Percentiles rank a stretch among this genome's conserved stretches.
phyloP scores from a whole-genome alignment of 2,329 filamentous ascomycete genomes.

The Xylariaceae sp. region DNA sequence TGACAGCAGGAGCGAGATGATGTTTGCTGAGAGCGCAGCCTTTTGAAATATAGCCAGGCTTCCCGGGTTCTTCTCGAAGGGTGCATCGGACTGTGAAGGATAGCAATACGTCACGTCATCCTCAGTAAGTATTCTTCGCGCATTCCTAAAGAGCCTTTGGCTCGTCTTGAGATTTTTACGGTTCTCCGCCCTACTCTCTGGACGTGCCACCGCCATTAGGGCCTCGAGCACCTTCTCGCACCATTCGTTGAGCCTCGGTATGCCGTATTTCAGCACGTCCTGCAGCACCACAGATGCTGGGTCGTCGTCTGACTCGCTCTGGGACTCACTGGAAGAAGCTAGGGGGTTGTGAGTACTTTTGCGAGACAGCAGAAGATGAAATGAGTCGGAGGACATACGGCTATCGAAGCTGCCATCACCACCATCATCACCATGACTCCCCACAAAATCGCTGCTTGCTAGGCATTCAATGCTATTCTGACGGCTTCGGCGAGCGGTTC shows the following conservation, averaged over 20 bases:
- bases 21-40: constrained; percentile 21
- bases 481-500: constrained; percentile 16
- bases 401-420: too few relatives aligned
- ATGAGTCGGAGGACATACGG: too few relatives aligned
- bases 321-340: constrained; percentile 7
- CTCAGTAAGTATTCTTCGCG: constrained; percentile 17
- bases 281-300: constrained; percentile 19
- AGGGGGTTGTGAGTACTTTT: too few relatives aligned
- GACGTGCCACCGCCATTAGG: constrained; percentile 13
- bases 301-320: constrained; percentile 16
- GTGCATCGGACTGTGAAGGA: constrained; percentile 11
- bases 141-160: constrained; percentile 16
- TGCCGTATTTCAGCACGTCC: constrained; percentile 25
- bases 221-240: constrained; percentile 16
- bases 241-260: constrained; percentile 24
- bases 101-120: constrained; percentile 16
- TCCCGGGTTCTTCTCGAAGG: constrained; percentile 13
- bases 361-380: too few relatives aligned
- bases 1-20: constrained; percentile 22
- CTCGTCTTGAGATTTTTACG: constrained; percentile 12
- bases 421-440: too few relatives aligned
- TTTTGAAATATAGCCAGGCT: constrained; percentile 10
- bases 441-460: too few relatives aligned
- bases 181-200: constrained; percentile 12
- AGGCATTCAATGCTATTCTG: constrained; percentile 21